Evolutionary conservation across 2,329 filamentous ascomycete species (phyloP), one percentile per base, ranked within the genome.

Genomic region (Fusarium siculi): DNA sequence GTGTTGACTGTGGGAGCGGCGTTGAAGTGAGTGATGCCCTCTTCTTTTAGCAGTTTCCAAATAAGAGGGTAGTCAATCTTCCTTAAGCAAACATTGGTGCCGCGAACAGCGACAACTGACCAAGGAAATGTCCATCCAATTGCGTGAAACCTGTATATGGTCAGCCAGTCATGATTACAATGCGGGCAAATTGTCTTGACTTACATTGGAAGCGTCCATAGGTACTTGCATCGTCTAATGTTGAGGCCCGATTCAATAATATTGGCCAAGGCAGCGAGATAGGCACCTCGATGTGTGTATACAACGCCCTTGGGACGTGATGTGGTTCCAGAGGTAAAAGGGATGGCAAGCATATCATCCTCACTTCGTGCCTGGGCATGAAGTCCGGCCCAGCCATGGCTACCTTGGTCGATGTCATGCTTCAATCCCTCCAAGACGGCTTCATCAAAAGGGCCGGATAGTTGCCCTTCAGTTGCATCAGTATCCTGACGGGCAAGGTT

Each of bases 1-100:
- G 96, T 99, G 81, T 98, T 98, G 58, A 99, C 96, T 0, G 96
- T 99, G 1, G 96, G 96, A 1, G 96, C 96, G 2, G 96, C 96
- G 79, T 96, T 97, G 85, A 97, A 98, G 82, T 99, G 96, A 1
- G 95, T 98, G 72, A 99, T 93, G 11, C 89, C 86, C 82, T 98
- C 93, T 58, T 94, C 89, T 78, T 95, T 97, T 39, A 99, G 85
- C 8, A 99, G 84, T 54, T 89, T 89, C 96, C 96, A 99, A 68
- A 99, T 97, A 66, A 96, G 87, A 0, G 93, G 90, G 80, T 99
- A 99, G 82, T 98, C 95, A 73, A 99, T 94, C 85, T 97, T 98
- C 68, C 96, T 90, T 23, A 99, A 86, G 78, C 95, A 98, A 80
- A 97, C 95, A 81, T 98, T 95, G 7, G 96, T 97, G n/a, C 96